Evolutionary conservation across 192 early-diverging fungal species (phyloP).

Genomic region (Paraglomus occultum): DNA sequence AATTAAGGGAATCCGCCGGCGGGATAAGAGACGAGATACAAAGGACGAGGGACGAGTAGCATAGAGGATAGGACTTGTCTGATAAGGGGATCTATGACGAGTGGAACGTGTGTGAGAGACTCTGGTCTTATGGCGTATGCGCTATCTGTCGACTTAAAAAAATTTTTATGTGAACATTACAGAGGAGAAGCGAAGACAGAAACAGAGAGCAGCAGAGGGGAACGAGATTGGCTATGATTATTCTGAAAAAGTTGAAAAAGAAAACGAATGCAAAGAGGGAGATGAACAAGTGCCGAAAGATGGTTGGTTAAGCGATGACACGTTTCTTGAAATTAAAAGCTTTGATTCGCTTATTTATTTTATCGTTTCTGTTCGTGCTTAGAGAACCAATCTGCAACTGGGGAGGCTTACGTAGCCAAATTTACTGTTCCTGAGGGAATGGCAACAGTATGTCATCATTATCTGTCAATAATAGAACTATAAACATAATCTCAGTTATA

Average conservation of each 20-base stretch:
- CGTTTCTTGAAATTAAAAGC: too few relatives aligned
- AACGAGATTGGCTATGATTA: constrained; percentile 32
- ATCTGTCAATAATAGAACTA: too few relatives aligned
- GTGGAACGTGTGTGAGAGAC: neutral
- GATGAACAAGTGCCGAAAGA: neutral
- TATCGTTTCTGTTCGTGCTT: constrained; percentile 23
- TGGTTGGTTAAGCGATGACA: constrained; percentile 10
- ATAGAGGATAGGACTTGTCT: neutral
- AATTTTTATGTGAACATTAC: neutral
- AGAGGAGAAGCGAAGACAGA: constrained; percentile 37
- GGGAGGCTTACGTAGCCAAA: constrained; percentile 32
- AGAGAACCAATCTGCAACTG: constrained; percentile 29
- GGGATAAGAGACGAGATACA: too few relatives aligned
- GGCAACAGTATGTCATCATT: constrained; percentile 46
- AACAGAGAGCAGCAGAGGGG: constrained; percentile 28
- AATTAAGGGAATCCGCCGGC: too few relatives aligned
- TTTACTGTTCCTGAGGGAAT: constrained; percentile 53
- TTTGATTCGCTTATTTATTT: too few relatives aligned
- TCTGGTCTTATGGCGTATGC: neutral
- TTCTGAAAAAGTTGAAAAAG: constrained; percentile 22
- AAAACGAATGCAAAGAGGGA: neutral
- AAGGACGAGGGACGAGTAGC: too few relatives aligned
- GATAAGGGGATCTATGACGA: neutral
- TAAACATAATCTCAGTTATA: too few relatives aligned
- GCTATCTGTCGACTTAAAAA: too few relatives aligned